Percentiles rank a stretch among this genome's conserved stretches.
phyloP scores from a whole-genome alignment of 108 stramenopile genomes.

The Conticribra guillardii region DNA sequence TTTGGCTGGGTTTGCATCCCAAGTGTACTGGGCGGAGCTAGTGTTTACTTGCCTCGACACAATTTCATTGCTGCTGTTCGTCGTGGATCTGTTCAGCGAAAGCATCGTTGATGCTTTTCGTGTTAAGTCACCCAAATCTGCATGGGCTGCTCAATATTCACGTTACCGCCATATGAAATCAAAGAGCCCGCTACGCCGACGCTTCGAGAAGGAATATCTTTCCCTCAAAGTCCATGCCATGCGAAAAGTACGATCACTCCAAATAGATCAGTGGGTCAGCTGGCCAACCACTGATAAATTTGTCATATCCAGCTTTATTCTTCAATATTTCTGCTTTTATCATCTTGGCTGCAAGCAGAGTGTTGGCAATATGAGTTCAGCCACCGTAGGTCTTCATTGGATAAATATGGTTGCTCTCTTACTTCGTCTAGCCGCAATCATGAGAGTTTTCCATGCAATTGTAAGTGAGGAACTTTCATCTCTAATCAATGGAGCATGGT shows the following conservation, averaged over 20 bases:
- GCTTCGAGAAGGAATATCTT: background rate
- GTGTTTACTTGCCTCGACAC: background rate
- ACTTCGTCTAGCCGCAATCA: background rate
- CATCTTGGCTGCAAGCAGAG: background rate
- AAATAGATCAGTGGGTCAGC: background rate
- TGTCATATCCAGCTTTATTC: background rate
- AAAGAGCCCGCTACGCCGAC: background rate
- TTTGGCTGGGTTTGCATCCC: background rate
- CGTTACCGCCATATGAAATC: background rate
- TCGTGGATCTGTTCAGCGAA: background rate
- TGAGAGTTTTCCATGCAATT: background rate
- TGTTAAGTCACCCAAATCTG: background rate
- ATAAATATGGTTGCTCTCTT: background rate
- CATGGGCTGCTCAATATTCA: background rate
- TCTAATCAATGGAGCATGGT: too few species aligned
- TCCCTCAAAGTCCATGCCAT: background rate
- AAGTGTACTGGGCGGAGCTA: background rate
- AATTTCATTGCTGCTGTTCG: background rate
- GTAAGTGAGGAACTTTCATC: too few species aligned
- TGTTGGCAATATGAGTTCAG: too few species aligned
- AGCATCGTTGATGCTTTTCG: background rate
- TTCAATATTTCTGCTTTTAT: too few species aligned
- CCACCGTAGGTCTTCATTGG: background rate
- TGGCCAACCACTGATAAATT: background rate
- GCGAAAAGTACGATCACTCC: background rate